Base-by-base conservation (phyloP, 164 flowering plant genomes). In the Houttuynia cordata region DNA sequence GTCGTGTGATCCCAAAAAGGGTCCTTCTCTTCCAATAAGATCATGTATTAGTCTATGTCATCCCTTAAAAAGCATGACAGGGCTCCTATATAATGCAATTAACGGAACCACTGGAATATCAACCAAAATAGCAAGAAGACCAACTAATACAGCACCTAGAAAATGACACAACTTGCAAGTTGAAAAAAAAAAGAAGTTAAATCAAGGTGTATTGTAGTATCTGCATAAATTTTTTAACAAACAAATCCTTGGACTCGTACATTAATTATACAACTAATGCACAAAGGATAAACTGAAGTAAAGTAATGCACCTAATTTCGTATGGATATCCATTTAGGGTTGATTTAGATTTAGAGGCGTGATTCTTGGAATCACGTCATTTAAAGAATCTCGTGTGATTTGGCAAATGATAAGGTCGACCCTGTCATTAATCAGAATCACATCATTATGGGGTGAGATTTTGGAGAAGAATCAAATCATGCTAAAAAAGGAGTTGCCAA, bases 1-100 rank as follows among this genome's bases (percentile, higher is more conserved):
- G 86, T 50, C 96, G 96, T 5, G 98, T 96, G 73, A 91, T 76
- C 88, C 98, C 75, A 88, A 71, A 74, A 91, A 91, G 54, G 98
- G 98, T 56, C 98, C 98, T 75, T 88, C 95, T 13, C 98, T 82
- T 42, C 98, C 95, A 24, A 88, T 79, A 42, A 87, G 87, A 63
- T 91, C 98, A 63, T 87, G 95, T 74, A 91, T 68, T 58, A 91
- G 62, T 18, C 95, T 88, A 54, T 75, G 81, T 96, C 98, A 91
- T 39, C 98, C 98, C 67, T 87, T 91, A 66, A 87, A 78, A 58
- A 91, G 89, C 98, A 91, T 91, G 73, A 75, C 82, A 24, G 90
- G 88, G 60, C 89, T 76, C 73, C 87, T 91, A 67, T 59, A 78
- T 3, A 88, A 15, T 23, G 96, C 92, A 65, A 91, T 66, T 34